Evolutionary conservation across 495 filamentous ascomycete genomes (phyloP).

Genomic region (Penicillium lagena): DNA sequence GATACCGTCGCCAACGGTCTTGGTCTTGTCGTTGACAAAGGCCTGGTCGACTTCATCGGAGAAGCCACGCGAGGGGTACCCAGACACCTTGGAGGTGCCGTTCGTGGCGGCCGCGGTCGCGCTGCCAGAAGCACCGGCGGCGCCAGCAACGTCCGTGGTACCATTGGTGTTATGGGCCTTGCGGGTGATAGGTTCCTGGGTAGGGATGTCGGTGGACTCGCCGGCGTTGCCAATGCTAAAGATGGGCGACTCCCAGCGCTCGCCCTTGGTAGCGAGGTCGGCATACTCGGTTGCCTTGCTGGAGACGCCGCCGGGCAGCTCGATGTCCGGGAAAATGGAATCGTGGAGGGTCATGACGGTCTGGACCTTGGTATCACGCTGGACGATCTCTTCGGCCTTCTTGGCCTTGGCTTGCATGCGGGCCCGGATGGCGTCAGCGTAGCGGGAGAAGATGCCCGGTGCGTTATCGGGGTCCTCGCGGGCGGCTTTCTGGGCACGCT

Average conservation of each 20-base stretch:
- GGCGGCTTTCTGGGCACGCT: slow-evolving; percentile 61
- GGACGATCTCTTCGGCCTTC: slow-evolving; percentile 51
- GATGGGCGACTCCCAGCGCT: slow-evolving; percentile 91
- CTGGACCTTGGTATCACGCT: slow-evolving; percentile 63
- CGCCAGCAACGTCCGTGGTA: slow-evolving; percentile 6
- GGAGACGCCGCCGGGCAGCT: slow-evolving; percentile 84
- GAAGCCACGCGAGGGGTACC: slow-evolving; percentile 36
- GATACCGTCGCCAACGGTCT: slow-evolving; percentile 6
- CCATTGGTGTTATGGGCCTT: slow-evolving; percentile 50
- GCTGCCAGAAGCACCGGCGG: slow-evolving; percentile 2
- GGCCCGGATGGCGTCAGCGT: slow-evolving; percentile 69
- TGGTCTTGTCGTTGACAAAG: slow-evolving; percentile 32
- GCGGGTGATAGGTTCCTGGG: slow-evolving; percentile 54
- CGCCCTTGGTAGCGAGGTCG: slow-evolving; percentile 78
- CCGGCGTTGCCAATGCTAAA: slow-evolving; percentile 81
- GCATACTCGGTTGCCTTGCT: slow-evolving; percentile 94
- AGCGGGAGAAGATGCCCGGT: slow-evolving; percentile 82
- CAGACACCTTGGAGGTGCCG: slow-evolving; percentile 11
- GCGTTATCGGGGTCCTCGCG: slow-evolving; percentile 67
- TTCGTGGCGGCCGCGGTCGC: slow-evolving; percentile 7
- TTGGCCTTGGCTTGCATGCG: slow-evolving; percentile 66
- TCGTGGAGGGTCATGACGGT: slow-evolving; percentile 84
- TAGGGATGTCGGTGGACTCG: slow-evolving; percentile 64
- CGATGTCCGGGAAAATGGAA: slow-evolving; percentile 82
- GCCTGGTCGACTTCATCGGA: slow-evolving; percentile 50